These are phyloP conservation scores for Talaromyces borbonicus DNA, from an alignment of 495 filamentous ascomycete species.

Conservation along the genomic window DNA sequence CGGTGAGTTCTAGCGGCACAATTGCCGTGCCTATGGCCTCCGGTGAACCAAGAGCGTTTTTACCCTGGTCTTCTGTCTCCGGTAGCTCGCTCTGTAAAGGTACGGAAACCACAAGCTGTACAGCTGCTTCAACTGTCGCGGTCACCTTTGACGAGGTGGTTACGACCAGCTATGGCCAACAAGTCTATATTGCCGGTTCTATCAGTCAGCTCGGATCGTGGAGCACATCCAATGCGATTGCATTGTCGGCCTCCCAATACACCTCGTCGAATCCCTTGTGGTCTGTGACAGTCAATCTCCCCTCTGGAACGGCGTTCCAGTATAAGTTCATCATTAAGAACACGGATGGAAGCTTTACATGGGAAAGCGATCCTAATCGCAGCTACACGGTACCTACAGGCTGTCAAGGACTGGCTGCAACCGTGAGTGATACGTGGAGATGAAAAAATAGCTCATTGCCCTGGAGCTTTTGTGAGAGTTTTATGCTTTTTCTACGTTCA, in stretches of 20 bases:
- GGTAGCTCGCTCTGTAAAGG: conserved; percentile 11
- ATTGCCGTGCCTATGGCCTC: conserved; percentile 19
- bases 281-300: conserved; percentile 36
- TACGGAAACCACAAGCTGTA: background rate
- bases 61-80: conserved; percentile 13
- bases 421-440: conserved; percentile 18
- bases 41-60: conserved; percentile 17
- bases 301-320: conserved; percentile 39
- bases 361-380: conserved; percentile 54
- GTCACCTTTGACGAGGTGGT: conserved; percentile 44
- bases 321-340: conserved; percentile 58
- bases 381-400: conserved; percentile 38
- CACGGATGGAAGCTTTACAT: conserved; percentile 39
- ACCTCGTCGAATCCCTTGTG: conserved; percentile 44
- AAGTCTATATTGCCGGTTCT: conserved; percentile 44
- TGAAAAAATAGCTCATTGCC: background rate
- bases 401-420: conserved; percentile 23
- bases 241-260: conserved; percentile 42
- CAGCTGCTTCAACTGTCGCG: conserved; percentile 24
- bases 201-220: conserved; percentile 43
- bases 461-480: background rate
- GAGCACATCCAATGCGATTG: conserved; percentile 35
- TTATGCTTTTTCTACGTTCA: too few relatives aligned
- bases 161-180: conserved; percentile 39
- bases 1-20: conserved; percentile 18